A percentile compares a stretch with the other conserved stretches of the same genome.
These are phyloP conservation scores for Chenopodium quinoa DNA, from an alignment of 148 eudicot genomes.

Conservation along the genomic window DNA sequence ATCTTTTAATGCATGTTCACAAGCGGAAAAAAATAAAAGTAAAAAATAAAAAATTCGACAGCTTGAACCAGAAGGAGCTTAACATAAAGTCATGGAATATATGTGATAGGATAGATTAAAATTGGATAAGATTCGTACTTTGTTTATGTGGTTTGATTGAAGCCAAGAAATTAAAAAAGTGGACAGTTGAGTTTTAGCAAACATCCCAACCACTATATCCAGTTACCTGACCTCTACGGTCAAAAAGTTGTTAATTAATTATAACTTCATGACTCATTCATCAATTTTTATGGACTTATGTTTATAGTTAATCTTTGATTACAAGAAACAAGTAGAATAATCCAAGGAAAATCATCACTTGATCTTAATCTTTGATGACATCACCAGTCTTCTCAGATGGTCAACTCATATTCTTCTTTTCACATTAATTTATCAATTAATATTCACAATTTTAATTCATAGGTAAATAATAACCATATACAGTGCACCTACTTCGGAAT, in stretches of 20 bases:
- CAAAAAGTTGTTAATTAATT: constrained; percentile 7
- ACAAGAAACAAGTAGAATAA: constrained; percentile 25
- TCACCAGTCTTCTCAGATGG: not conserved
- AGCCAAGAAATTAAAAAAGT: constrained; percentile 8
- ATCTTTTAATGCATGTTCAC: too few species aligned
- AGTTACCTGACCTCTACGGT: constrained; percentile 24
- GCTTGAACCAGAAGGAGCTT: constrained; percentile 12
- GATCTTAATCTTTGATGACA: not conserved
- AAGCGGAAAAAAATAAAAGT: too few species aligned
- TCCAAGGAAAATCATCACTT: not conserved
- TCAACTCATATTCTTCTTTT: not conserved
- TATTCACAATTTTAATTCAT: not conserved
- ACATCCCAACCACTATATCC: constrained; percentile 14
- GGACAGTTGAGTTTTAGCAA: constrained; percentile 11
- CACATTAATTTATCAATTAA: not conserved
- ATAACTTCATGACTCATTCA: not conserved
- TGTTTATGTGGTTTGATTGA: constrained; percentile 13
- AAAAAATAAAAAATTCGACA: not conserved
- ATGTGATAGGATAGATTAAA: constrained; percentile 13
- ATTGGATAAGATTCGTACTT: constrained; percentile 19
- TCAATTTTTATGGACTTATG: constrained; percentile 7
- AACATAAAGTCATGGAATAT: constrained; percentile 16
- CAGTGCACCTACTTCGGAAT: not conserved
- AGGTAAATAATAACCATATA: not conserved
- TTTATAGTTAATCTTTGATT: not conserved